Percentiles rank a stretch among this genome's conserved stretches.
Evolutionary conservation across 31 red algal species (phyloP).

Genomic region (Porphyra umbilicalis): DNA sequence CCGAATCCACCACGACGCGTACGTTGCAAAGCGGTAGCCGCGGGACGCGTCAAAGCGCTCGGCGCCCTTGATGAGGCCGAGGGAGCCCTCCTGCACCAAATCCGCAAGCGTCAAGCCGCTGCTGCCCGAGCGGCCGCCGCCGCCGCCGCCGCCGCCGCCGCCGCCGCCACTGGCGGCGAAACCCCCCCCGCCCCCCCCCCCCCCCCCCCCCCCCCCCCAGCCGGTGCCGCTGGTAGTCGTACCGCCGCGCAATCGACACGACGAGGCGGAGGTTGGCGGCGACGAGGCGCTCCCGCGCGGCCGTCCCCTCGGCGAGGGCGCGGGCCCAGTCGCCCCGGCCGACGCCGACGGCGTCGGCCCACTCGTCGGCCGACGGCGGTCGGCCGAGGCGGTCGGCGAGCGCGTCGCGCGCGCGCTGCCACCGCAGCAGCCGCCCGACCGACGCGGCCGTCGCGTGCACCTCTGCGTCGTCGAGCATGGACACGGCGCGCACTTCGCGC

Average conservation of each 20-base stretch:
- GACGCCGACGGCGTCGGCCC: conserved; percentile 50
- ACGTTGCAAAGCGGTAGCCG: conserved; percentile 91
- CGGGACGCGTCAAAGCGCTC: conserved; percentile 80
- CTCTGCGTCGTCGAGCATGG: conserved; percentile 38
- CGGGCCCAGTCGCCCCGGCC: conserved; percentile 20
- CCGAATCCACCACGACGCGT: conserved; percentile 95
- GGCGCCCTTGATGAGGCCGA: conserved; percentile 80
- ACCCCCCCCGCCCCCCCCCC: too few species aligned
- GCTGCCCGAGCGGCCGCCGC: neutral
- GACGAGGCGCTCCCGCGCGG: conserved; percentile 74
- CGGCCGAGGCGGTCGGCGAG: conserved; percentile 40
- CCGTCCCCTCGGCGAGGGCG: conserved; percentile 11
- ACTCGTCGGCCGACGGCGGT: conserved; percentile 45
- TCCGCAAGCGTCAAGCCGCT: conserved; percentile 73
- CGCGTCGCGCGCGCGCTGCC: conserved; percentile 43
- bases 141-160: neutral
- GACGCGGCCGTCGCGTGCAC: conserved; percentile 32
- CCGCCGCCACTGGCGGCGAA: neutral
- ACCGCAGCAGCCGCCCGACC: conserved; percentile 55
- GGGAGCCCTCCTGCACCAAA: conserved; percentile 91
- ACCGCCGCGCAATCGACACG: conserved; percentile 83
- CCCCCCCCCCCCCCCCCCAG: neutral
- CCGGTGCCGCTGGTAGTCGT: conserved; percentile 16
- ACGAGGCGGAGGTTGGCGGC: conserved; percentile 86
- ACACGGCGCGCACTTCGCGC: conserved; percentile 64